phyloP scores from a whole-genome alignment of 805 yeast genomes.

The Candida caryicola region DNA sequence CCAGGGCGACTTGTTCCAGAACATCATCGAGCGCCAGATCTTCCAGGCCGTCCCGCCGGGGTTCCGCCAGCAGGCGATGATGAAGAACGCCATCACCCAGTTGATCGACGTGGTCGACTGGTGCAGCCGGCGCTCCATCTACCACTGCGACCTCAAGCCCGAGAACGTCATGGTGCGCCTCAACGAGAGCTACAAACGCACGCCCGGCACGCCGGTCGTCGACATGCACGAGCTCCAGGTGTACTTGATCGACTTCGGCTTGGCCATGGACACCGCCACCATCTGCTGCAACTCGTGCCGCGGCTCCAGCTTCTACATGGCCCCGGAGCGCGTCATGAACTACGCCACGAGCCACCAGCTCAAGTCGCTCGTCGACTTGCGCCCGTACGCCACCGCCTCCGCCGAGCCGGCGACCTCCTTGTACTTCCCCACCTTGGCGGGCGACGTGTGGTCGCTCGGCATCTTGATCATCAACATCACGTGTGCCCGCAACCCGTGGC shows the following conservation, averaged over 20 bases:
- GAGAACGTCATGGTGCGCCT: constrained; percentile 40
- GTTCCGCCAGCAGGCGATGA: constrained; percentile 45
- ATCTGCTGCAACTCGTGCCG: constrained; percentile 73
- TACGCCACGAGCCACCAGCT: constrained; percentile 32
- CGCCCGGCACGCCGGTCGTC: constrained; percentile 14
- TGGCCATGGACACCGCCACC: constrained; percentile 61
- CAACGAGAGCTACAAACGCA: constrained; percentile 24
- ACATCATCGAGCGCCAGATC: constrained; percentile 72
- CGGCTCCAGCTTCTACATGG: constrained; percentile 89
- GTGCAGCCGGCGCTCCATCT: constrained; percentile 31
- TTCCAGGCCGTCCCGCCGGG: constrained; percentile 53
- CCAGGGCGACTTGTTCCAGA: constrained; percentile 82
- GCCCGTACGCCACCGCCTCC: constrained; percentile 22
- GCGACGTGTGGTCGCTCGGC: constrained; percentile 87
- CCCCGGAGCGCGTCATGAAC: constrained; percentile 75
- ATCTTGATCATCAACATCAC: constrained; percentile 76
- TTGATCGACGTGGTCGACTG: constrained; percentile 35
- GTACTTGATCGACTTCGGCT: constrained; percentile 83
- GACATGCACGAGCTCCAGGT: constrained; percentile 51
- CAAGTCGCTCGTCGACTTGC: constrained; percentile 28
- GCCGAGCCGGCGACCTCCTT: constrained; percentile 11
- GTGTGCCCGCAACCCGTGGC: constrained; percentile 89
- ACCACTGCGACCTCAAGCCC: constrained; percentile 44
- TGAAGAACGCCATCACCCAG: constrained; percentile 44
- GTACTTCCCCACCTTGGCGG: constrained; percentile 65